These are phyloP conservation scores for Aspergillus pseudonomiae DNA, from an alignment of 2,329 filamentous ascomycete genomes.

Conservation along the genomic window DNA sequence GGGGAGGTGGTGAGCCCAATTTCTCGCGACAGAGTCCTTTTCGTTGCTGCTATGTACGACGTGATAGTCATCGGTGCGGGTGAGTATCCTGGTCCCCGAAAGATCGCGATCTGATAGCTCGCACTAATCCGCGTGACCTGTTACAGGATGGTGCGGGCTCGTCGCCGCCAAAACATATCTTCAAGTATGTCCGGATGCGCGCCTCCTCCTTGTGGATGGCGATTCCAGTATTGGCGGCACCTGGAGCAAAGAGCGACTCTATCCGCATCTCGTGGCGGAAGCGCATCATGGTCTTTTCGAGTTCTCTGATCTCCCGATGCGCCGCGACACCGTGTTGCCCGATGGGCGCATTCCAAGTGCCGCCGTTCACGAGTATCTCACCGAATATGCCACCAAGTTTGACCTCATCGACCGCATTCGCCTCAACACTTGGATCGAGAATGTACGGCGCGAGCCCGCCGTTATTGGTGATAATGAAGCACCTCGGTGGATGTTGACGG, in stretches of 20 bases:
- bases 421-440: constrained; percentile 1
- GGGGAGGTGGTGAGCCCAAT: too few relatives aligned
- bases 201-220: constrained; percentile 21
- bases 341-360: background rate
- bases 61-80: too few relatives aligned
- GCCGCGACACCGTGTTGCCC: background rate
- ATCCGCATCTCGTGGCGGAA: constrained; percentile 35
- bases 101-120: too few relatives aligned
- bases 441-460: background rate
- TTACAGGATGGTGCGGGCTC: constrained; percentile 25
- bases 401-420: constrained; percentile 1
- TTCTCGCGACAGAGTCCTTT: too few relatives aligned
- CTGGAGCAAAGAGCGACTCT: constrained; percentile 25
- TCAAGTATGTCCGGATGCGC: constrained; percentile 15
- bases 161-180: constrained; percentile 25
- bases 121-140: too few relatives aligned
- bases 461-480: background rate
- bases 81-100: too few relatives aligned
- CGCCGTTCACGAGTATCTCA: constrained; percentile 5
- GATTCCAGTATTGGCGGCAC: constrained; percentile 21
- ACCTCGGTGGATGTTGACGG: background rate
- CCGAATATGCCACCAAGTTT: background rate
- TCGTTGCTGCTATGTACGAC: too few relatives aligned
- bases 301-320: constrained; percentile 37
- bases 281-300: constrained; percentile 38